Evolutionary conservation across 2,329 filamentous ascomycete species (phyloP).

Genomic region (Pseudogymnoascus sp.): DNA sequence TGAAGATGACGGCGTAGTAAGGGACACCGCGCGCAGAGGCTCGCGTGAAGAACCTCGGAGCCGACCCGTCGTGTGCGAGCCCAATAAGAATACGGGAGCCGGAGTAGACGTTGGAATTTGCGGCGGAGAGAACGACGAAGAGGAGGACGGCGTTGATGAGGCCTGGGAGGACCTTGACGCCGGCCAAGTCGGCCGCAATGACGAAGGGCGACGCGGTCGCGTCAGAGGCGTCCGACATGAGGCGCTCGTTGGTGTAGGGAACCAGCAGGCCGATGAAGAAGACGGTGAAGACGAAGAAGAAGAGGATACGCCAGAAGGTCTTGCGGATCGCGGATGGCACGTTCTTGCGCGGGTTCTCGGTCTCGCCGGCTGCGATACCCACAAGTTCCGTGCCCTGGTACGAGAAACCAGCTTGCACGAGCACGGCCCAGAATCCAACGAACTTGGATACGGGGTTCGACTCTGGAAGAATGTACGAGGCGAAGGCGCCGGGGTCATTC

Average conservation of each 20-base stretch:
- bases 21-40: conserved; percentile 57
- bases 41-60: conserved; percentile 48
- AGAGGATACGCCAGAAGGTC: conserved; percentile 67
- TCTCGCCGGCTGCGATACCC: conserved; percentile 71
- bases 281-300: conserved; percentile 55
- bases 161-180: conserved; percentile 53
- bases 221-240: conserved; percentile 44
- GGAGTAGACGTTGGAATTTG: conserved; percentile 69
- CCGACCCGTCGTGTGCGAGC: conserved; percentile 55
- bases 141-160: conserved; percentile 74
- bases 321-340: conserved; percentile 65
- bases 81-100: conserved; percentile 60
- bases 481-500: conserved; percentile 59
- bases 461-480: conserved; percentile 44
- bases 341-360: conserved; percentile 60
- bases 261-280: conserved; percentile 67
- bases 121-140: conserved; percentile 69
- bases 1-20: conserved; percentile 48
- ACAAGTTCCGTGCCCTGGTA: conserved; percentile 70
- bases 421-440: conserved; percentile 59
- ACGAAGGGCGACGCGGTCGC: conserved; percentile 56
- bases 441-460: conserved; percentile 46
- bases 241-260: conserved; percentile 48
- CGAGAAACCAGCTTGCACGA: conserved; percentile 61
- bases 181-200: conserved; percentile 50